These are phyloP conservation scores for Vigna angularis DNA, from an alignment of 306 rosid genomes.

Conservation along the genomic window DNA sequence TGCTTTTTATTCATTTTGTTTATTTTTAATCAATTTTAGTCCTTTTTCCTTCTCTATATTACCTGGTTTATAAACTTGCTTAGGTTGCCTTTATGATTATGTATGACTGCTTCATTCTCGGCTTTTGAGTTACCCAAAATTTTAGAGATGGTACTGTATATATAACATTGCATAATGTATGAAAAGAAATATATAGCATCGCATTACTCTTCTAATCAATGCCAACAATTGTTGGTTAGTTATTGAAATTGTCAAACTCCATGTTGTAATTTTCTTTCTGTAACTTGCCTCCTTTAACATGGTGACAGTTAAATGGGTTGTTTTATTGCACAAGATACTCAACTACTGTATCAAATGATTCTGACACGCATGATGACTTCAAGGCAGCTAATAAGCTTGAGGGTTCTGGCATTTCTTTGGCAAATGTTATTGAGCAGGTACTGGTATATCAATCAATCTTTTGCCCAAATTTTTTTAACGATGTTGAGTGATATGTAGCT, in stretches of 20 bases:
- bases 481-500: neutral
- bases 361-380: slow-evolving; percentile 89
- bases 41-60: neutral
- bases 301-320: slow-evolving; percentile 56
- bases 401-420: slow-evolving; percentile 58
- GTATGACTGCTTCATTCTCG: neutral
- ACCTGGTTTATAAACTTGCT: neutral
- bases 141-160: neutral
- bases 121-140: slow-evolving; percentile 1
- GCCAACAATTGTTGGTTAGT: neutral
- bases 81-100: neutral
- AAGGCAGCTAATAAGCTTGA: slow-evolving; percentile 75
- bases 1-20: neutral
- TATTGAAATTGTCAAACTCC: neutral
- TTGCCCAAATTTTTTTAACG: neutral
- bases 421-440: slow-evolving; percentile 80
- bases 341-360: slow-evolving; percentile 61
- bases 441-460: slow-evolving; percentile 28
- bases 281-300: slow-evolving; percentile 29
- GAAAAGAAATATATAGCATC: no score
- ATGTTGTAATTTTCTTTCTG: neutral
- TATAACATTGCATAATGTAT: no score
- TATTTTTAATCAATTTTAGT: neutral
- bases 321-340: slow-evolving; percentile 59
- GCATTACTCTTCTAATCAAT: neutral